Conservation (phyloP, 2,329 filamentous ascomycete genomes). For the Diaporthe velutina region DNA sequence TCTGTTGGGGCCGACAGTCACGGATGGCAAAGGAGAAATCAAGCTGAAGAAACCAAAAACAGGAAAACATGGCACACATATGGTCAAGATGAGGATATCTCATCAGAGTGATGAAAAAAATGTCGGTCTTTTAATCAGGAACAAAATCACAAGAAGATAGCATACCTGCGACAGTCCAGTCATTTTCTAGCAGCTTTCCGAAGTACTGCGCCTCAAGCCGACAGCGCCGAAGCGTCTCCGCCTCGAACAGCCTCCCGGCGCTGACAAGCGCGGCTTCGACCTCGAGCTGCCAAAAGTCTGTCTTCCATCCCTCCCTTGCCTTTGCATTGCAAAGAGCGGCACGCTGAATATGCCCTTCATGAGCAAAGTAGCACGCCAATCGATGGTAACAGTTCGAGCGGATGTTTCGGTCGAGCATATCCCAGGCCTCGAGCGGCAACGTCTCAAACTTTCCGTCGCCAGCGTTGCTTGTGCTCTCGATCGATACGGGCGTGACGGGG, state of each 20-base stretch:
- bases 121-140: neutral
- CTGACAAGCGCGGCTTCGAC: conserved; percentile 33
- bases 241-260: conserved; percentile 36
- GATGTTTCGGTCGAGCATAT: conserved; percentile 40
- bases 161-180: conserved; percentile 25
- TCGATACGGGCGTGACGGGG: conserved; percentile 3
- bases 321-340: conserved; percentile 17
- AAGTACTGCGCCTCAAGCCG: conserved; percentile 39
- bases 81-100: neutral
- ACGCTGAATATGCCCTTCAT: neutral
- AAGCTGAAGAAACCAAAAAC: neutral
- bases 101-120: neutral
- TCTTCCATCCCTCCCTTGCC: conserved; percentile 38
- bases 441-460: neutral
- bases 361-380: conserved; percentile 29
- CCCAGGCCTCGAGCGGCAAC: conserved; percentile 32
- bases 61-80: neutral
- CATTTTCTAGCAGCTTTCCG: conserved; percentile 36
- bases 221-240: conserved; percentile 38
- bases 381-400: conserved; percentile 40
- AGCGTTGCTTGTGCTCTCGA: neutral
- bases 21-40: neutral
- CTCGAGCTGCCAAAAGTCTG: conserved; percentile 38
- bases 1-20: neutral
- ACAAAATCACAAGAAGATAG: neutral